A percentile compares a stretch with the other conserved stretches of the same genome.
Conservation (phyloP, 2,329 filamentous ascomycete genomes). For the Curvularia sp. region DNA sequence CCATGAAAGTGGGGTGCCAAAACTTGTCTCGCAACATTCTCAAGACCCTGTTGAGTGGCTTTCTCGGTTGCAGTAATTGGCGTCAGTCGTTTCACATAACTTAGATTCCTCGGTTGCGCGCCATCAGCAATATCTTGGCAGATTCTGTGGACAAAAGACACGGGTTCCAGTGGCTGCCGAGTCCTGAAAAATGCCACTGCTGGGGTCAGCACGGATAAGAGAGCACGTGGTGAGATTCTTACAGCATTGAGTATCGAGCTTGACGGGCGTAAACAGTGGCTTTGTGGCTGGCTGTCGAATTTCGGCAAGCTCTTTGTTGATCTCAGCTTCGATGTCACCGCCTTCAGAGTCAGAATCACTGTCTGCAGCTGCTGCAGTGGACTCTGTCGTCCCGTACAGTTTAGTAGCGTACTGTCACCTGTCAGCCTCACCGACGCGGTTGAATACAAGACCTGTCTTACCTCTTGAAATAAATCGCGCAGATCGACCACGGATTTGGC, state of each 20-base stretch:
- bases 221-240: constrained; percentile 31
- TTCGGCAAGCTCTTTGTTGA: constrained; percentile 72
- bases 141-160: constrained; percentile 64
- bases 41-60: constrained; percentile 72
- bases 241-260: constrained; percentile 64
- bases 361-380: constrained; percentile 52
- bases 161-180: constrained; percentile 64
- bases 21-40: constrained; percentile 68
- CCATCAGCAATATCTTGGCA: constrained; percentile 63
- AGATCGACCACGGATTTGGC: constrained; percentile 73
- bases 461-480: constrained; percentile 69
- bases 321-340: constrained; percentile 73
- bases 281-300: constrained; percentile 62
- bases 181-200: constrained; percentile 66
- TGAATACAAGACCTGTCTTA: constrained; percentile 47
- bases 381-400: constrained; percentile 52
- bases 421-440: constrained; percentile 22
- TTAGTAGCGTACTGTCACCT: constrained; percentile 70
- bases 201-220: constrained; percentile 21
- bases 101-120: constrained; percentile 60
- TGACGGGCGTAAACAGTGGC: constrained; percentile 61
- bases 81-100: constrained; percentile 66
- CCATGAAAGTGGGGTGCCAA: constrained; percentile 69
- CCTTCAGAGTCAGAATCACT: constrained; percentile 41
- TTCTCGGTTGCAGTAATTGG: constrained; percentile 67